Conservation (phyloP, 768 basidiomycete species). For the Tremella mesenterica region DNA sequence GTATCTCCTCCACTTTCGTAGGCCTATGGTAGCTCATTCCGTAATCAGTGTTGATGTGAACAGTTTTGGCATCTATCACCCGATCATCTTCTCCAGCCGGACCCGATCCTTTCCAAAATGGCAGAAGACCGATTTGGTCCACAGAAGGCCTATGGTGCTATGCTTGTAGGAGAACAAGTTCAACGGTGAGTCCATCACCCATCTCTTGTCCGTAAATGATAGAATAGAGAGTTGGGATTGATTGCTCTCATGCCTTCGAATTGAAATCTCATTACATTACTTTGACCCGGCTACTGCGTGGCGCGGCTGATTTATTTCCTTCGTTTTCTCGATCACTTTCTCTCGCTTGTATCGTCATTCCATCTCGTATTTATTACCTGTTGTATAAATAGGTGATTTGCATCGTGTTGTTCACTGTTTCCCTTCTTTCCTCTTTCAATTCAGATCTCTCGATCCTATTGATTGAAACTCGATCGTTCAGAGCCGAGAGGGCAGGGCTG, state of each 20-base stretch:
- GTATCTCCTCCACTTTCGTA: conserved; percentile 86
- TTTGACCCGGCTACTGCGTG: background rate
- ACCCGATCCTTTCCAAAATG: conserved; percentile 52
- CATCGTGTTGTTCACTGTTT: background rate
- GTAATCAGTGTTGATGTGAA: background rate
- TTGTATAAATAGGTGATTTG: background rate
- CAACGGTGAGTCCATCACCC: conserved; percentile 44
- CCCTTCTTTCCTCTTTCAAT: background rate
- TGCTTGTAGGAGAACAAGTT: conserved; percentile 86
- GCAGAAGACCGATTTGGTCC: conserved; percentile 48
- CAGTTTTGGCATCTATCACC: conserved; percentile 85
- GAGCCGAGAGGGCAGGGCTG: too few species aligned
- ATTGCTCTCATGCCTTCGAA: conserved; percentile 35
- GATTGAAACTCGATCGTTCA: too few species aligned
- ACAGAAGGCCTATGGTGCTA: conserved; percentile 55
- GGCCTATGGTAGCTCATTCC: conserved; percentile 2
- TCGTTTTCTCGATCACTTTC: background rate
- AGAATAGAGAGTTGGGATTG: conserved; percentile 36
- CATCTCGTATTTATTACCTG: background rate
- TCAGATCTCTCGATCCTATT: too few species aligned
- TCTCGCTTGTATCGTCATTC: background rate
- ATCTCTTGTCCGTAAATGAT: background rate
- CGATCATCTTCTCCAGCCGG: conserved; percentile 65
- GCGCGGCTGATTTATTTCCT: background rate
- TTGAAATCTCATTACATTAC: background rate